Conservation (phyloP, 139 green algal species). For the Asterochloris sp. region DNA sequence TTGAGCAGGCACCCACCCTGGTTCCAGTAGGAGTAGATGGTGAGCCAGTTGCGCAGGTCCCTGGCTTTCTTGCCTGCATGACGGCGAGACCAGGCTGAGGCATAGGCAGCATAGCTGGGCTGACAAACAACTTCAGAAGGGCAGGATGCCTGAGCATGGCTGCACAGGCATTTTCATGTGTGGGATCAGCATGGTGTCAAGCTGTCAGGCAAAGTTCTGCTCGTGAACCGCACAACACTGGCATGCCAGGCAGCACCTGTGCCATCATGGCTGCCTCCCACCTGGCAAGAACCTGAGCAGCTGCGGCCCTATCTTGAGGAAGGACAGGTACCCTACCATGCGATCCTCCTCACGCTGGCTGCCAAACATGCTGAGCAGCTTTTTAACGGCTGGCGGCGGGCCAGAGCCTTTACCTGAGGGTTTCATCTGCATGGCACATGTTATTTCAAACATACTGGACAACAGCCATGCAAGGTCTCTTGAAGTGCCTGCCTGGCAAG, state of each 20-base stretch:
- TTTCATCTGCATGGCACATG: conserved; percentile 36
- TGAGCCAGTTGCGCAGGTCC: conserved; percentile 94
- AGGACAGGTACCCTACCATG: conserved; percentile 85
- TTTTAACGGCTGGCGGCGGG: conserved; percentile 91
- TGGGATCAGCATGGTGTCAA: too few species aligned
- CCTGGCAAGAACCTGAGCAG: conserved; percentile 93
- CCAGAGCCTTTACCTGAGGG: conserved; percentile 66
- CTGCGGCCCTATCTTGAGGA: conserved; percentile 94
- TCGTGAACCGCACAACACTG: too few species aligned
- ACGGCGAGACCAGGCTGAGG: background rate
- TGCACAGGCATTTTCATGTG: too few species aligned
- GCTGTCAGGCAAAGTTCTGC: too few species aligned
- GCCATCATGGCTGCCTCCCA: background rate
- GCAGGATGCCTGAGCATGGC: too few species aligned
- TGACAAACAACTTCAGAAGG: too few species aligned
- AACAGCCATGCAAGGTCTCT: too few species aligned
- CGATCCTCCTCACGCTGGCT: conserved; percentile 92
- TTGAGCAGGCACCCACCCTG: conserved; percentile 52
- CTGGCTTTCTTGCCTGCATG: conserved; percentile 71
- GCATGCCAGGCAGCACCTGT: too few species aligned
- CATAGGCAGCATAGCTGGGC: background rate
- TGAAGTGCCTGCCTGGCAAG: too few species aligned
- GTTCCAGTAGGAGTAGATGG: conserved; percentile 95
- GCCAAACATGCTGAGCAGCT: conserved; percentile 84
- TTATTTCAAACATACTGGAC: too few species aligned